These are phyloP conservation scores for Meyerozyma elateridarum DNA, from an alignment of 1,139 yeast genomes.

Conservation along the genomic window DNA sequence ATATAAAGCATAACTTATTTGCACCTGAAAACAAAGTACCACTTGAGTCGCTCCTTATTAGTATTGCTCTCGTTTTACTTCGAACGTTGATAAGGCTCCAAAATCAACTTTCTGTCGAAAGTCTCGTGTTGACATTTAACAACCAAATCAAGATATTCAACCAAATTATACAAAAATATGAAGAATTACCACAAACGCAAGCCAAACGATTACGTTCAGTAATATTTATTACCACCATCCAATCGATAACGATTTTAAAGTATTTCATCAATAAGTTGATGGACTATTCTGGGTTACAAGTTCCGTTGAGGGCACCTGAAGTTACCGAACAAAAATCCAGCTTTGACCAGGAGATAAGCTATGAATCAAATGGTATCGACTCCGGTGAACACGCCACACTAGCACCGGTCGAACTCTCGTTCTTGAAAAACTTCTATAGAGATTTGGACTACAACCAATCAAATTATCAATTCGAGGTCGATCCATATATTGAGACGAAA, in stretches of 20 bases:
- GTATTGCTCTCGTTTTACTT: slow-evolving; percentile 26
- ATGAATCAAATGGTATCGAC: background rate
- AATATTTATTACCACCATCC: slow-evolving; percentile 24
- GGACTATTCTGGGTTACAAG: background rate
- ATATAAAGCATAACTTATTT: slow-evolving; percentile 13
- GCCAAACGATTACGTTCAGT: slow-evolving; percentile 14
- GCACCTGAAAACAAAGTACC: slow-evolving; percentile 18
- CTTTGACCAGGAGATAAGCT: background rate
- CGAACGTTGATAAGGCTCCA: slow-evolving; percentile 17
- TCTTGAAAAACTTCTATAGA: slow-evolving; percentile 1
- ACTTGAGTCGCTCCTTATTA: slow-evolving; percentile 22
- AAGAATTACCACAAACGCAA: slow-evolving; percentile 10
- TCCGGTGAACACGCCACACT: background rate
- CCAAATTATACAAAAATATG: slow-evolving; percentile 20
- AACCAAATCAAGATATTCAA: slow-evolving; percentile 33
- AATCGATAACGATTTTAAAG: slow-evolving; percentile 29
- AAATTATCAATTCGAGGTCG: background rate
- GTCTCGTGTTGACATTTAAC: slow-evolving; percentile 17
- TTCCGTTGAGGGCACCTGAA: background rate
- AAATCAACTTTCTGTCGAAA: slow-evolving; percentile 12
- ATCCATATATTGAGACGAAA: slow-evolving; percentile 1
- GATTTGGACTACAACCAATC: slow-evolving; percentile 1
- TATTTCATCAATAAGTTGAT: slow-evolving; percentile 20
- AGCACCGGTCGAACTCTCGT: background rate
- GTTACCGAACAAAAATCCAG: background rate